Percentiles rank a stretch among this genome's conserved stretches.
phyloP scores from a whole-genome alignment of 768 basidiomycete species.

The Pleurotus citrinopileatus region DNA sequence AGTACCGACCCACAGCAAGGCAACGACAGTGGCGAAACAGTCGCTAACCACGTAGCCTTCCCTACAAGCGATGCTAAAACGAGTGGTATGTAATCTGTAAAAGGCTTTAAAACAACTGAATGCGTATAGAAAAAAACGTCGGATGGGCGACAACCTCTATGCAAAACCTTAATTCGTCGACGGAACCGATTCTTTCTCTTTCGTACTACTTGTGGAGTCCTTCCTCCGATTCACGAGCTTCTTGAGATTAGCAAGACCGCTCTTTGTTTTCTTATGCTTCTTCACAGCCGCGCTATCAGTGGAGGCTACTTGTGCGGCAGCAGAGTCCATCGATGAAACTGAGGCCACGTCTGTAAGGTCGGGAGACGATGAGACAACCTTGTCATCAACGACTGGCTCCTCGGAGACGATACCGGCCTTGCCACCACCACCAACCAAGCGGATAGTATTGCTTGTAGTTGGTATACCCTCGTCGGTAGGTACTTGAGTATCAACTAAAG shows the following conservation, averaged over 20 bases:
- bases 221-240: conserved; percentile 9
- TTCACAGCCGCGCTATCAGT: conserved; percentile 23
- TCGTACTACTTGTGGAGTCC: conserved; percentile 7
- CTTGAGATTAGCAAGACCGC: conserved; percentile 54
- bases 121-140: not conserved
- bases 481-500: not conserved
- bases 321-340: conserved; percentile 30
- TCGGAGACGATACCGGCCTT: conserved; percentile 33
- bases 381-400: conserved; percentile 28
- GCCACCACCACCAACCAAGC: conserved; percentile 58
- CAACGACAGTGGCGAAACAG: too few species aligned
- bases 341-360: conserved; percentile 22
- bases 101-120: not conserved
- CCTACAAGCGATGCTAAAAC: not conserved
- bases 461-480: conserved; percentile 13
- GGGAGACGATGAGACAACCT: conserved; percentile 30
- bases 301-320: conserved; percentile 17
- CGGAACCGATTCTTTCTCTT: not conserved
- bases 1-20: not conserved
- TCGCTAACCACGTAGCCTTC: not conserved
- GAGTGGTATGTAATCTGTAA: not conserved
- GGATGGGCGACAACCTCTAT: not conserved
- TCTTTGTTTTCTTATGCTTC: conserved; percentile 55
- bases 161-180: not conserved
- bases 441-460: conserved; percentile 44